These are phyloP conservation scores for Lithohypha guttulata DNA, from an alignment of 2,329 filamentous ascomycete genomes.

Conservation along the genomic window DNA sequence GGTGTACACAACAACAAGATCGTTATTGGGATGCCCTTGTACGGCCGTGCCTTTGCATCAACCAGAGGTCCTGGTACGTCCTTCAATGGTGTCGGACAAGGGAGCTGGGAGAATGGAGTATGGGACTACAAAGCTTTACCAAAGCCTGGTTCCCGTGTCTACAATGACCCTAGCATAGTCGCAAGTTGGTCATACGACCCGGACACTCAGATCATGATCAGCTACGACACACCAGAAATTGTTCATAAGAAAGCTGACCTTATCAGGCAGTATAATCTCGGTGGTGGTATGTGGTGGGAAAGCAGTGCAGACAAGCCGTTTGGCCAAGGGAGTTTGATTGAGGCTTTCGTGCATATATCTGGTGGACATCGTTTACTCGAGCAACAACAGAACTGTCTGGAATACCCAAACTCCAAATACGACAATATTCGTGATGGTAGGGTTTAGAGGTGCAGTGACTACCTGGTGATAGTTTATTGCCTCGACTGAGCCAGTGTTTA, in stretches of 20 bases:
- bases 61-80: conserved; percentile 63
- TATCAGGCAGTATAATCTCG: conserved; percentile 55
- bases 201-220: conserved; percentile 55
- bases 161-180: conserved; percentile 49
- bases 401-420: conserved; percentile 44
- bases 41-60: conserved; percentile 72
- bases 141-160: conserved; percentile 52
- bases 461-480: too few relatives aligned
- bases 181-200: conserved; percentile 72
- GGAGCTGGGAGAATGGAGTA: conserved; percentile 74
- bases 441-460: conserved; percentile 16
- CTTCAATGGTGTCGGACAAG: conserved; percentile 63
- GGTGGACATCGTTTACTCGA: conserved; percentile 34
- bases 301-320: conserved; percentile 60
- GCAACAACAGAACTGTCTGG: conserved; percentile 36
- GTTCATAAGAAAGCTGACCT: conserved; percentile 61
- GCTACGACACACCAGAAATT: conserved; percentile 63
- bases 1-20: conserved; percentile 62
- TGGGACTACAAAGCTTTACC: conserved; percentile 86
- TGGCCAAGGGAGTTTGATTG: conserved; percentile 56
- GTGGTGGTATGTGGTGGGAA: conserved; percentile 98
- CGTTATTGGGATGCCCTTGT: conserved; percentile 83
- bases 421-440: conserved; percentile 41
- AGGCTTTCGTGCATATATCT: conserved; percentile 32
- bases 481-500: too few relatives aligned